Conservation (phyloP, 2,329 filamentous ascomycete genomes). For the Epichloe hybrida region DNA sequence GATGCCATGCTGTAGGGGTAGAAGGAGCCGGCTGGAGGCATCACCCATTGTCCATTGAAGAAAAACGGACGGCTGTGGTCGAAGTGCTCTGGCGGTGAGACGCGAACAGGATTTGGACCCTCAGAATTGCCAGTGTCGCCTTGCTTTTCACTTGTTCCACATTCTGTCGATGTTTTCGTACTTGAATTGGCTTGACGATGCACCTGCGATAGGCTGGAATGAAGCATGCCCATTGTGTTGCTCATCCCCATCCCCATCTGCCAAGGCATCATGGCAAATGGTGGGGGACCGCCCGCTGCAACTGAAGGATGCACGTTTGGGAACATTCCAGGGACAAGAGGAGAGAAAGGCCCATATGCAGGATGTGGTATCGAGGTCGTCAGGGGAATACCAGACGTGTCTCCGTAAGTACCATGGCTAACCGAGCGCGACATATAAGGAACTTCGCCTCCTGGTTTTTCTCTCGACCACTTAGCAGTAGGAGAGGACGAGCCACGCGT, state of each 20-base stretch:
- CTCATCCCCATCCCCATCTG: conserved; percentile 25
- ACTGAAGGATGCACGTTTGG: conserved; percentile 19
- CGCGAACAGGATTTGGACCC: conserved; percentile 18
- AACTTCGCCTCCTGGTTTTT: conserved; percentile 18
- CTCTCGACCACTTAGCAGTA: conserved; percentile 35
- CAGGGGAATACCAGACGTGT: conserved; percentile 5
- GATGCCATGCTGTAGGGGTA: conserved; percentile 17
- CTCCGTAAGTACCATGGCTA: conserved; percentile 7
- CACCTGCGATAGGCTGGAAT: conserved; percentile 13
- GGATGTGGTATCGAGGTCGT: conserved; percentile 11
- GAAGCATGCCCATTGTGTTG: conserved; percentile 14
- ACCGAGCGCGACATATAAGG: conserved; percentile 8
- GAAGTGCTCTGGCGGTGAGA: conserved; percentile 30
- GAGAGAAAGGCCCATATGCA: conserved; percentile 16
- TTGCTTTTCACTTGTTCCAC: conserved; percentile 15
- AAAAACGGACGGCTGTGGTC: conserved; percentile 32
- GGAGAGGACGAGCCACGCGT: conserved; percentile 40
- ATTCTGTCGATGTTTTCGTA: conserved; percentile 11
- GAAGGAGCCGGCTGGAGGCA: conserved; percentile 16
- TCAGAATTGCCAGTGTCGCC: conserved; percentile 18
- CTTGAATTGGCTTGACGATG: conserved; percentile 6
- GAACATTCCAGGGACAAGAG: conserved; percentile 19
- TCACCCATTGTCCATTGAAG: conserved; percentile 31
- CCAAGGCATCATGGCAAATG: conserved; percentile 27
- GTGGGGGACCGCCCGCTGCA: conserved; percentile 15